phyloP scores from a whole-genome alignment of 345 rosid genomes.

The Populus deltoides region DNA sequence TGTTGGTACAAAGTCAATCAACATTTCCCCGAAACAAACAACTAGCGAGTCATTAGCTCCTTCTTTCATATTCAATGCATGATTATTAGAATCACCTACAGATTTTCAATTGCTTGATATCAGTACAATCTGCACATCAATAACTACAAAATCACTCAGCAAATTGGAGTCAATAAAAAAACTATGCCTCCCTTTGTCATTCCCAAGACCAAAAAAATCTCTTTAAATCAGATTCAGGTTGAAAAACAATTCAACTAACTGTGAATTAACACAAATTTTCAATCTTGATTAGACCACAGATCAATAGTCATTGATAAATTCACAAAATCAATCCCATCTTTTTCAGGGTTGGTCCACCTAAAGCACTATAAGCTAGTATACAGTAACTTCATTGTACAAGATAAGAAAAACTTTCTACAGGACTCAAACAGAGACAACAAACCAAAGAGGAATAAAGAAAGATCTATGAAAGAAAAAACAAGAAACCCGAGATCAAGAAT shows the following conservation, averaged over 20 bases:
- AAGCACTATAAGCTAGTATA: not conserved
- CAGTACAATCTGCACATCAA: not conserved
- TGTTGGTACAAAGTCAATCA: slow-evolving; percentile 94
- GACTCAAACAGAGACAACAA: not conserved
- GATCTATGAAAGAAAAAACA: slow-evolving; percentile 17
- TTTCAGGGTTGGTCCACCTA: not conserved
- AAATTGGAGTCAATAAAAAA: not conserved
- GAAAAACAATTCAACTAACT: not conserved
- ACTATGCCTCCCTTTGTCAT: not conserved
- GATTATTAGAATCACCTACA: slow-evolving; percentile 17
- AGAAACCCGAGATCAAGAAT: not conserved
- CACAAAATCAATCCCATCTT: not conserved
- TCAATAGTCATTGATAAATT: not conserved
- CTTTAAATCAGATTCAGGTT: not conserved
- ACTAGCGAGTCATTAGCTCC: slow-evolving; percentile 38
- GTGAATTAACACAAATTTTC: not conserved
- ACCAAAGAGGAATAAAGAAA: slow-evolving; percentile 10
- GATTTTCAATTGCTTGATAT: not conserved
- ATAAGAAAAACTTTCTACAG: not conserved
- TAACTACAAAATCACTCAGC: not conserved
- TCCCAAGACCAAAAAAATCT: not conserved
- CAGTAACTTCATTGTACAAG: not conserved
- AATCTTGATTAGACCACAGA: not conserved
- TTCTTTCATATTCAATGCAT: slow-evolving; percentile 1
- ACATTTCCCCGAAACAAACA: slow-evolving; percentile 91